Evolutionary conservation across 228 moss, liverwort and hornwort genomes (phyloP).

Genomic region (Sphagnum fallax): DNA sequence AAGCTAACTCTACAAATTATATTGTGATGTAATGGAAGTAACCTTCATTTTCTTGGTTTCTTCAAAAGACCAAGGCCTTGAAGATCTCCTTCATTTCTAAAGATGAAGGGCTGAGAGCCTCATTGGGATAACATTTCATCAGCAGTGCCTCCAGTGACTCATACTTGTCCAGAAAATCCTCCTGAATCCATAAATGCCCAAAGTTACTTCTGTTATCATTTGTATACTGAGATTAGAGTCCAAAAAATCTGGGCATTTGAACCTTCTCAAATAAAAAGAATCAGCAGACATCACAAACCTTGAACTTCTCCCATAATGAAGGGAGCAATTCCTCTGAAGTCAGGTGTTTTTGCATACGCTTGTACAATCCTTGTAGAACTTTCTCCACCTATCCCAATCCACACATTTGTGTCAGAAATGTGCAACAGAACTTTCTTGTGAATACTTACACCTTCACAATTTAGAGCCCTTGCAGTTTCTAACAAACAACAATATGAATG

Average conservation of each 20-base stretch:
- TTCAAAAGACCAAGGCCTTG: conserved; percentile 13
- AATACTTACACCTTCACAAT: background rate
- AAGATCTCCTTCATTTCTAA: conserved; percentile 95
- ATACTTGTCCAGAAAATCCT: conserved; percentile 93
- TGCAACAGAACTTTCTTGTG: background rate
- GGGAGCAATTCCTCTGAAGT: conserved; percentile 95
- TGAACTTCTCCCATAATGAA: conserved; percentile 97
- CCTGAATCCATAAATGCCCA: conserved; percentile 26
- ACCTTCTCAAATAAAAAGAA: conserved; percentile 1
- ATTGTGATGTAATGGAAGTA: too few species aligned
- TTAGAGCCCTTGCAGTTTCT: background rate
- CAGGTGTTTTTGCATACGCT: conserved; percentile 96
- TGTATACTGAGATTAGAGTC: background rate
- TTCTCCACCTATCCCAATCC: conserved; percentile 68
- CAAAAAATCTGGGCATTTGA: background rate
- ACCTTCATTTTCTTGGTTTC: too few species aligned
- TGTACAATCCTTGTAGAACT: conserved; percentile 78
- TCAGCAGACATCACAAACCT: conserved; percentile 32
- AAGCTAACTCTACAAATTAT: too few species aligned
- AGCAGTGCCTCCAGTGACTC: conserved; percentile 80
- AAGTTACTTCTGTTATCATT: background rate
- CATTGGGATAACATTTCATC: conserved; percentile 83
- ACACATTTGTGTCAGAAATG: background rate
- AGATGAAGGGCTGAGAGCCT: conserved; percentile 73
- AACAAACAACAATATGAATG: background rate